Percentiles rank a stretch among this genome's conserved stretches.
Conservation (phyloP, 495 filamentous ascomycete genomes). For the Tuber calosporum region DNA sequence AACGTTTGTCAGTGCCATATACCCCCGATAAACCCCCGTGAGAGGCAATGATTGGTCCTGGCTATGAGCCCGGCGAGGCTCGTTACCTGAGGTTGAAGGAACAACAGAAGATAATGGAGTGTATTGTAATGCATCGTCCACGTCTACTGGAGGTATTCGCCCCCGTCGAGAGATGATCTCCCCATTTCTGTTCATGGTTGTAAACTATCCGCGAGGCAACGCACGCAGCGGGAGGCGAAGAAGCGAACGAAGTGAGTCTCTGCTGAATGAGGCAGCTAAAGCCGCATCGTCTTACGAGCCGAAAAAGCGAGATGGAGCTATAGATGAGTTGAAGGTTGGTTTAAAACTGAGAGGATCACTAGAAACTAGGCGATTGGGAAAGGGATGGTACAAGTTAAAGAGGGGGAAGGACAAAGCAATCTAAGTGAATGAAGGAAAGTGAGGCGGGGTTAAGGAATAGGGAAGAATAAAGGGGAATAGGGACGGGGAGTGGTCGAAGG, state of each 20-base stretch:
- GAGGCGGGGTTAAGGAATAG: constrained; percentile 11
- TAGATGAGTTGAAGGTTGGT: neutral
- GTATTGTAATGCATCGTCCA: constrained; percentile 83
- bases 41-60: constrained; percentile 48
- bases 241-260: neutral
- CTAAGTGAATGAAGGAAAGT: constrained; percentile 4
- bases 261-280: constrained; percentile 1
- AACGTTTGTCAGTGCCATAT: constrained; percentile 15
- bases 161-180: constrained; percentile 20
- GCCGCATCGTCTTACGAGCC: neutral
- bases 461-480: constrained; percentile 13
- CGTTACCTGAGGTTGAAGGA: constrained; percentile 43
- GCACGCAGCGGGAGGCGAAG: neutral
- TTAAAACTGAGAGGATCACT: neutral
- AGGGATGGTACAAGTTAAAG: constrained; percentile 3
- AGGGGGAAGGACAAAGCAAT: neutral
- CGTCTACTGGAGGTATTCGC: constrained; percentile 41
- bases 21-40: constrained; percentile 9
- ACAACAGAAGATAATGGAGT: constrained; percentile 85
- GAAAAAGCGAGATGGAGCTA: neutral
- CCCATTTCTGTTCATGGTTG: constrained; percentile 22
- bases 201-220: neutral
- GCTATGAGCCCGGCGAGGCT: constrained; percentile 53
- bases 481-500: constrained; percentile 5
- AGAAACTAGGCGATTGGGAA: neutral